Evolutionary conservation across 345 rosid species (phyloP), one percentile per base, ranked within the genome.

Genomic region (Salix purpurea): DNA sequence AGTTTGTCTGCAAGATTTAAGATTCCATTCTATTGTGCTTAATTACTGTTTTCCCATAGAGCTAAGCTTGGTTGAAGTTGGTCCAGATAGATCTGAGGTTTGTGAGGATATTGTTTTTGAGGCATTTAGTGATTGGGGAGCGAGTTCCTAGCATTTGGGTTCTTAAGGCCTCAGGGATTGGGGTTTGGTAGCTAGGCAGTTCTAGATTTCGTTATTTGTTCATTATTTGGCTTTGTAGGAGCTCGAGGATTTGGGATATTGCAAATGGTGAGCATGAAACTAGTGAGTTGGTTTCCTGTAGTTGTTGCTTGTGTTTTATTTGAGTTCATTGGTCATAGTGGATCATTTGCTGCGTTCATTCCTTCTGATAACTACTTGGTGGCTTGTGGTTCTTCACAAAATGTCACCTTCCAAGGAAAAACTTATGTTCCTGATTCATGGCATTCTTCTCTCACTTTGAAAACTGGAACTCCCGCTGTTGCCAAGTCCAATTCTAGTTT

Each of bases 351-450:
- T 2, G 74, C 88, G 44, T 96, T 75, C 77, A 69, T 73, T 83
- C 98, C 98, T 40, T 77, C 81, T 13, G 99, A 96, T 74, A 91
- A 87, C 75, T 96, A 92, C 86, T 85, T 96, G 75, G 86, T 96
- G 69, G 88, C 89, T 73, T 93, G 99, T 80, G 99, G 99, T 78
- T 86, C 98, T 78, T 82, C 90, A 21, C 86, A 87, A 82, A 89
- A 86, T 84, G 86, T 91, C 71, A 85, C 88, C 61, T 91, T 85
- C 67, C 89, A 85, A 83, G 93, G 92, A 67, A 83, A 89, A 87
- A 91, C 89, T 74, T 96, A 85, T 80, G 89, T 93, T 83, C 94
- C 98, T 44, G 99, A 96, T 82, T 73, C 88, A 0, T 80, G 54
- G 37, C 97, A 89, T 46, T 82, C 92, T 46, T 86, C 90, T 19